Conservation (phyloP, 1,284 basidiomycete species). For the Ceratobasidium sp. region DNA sequence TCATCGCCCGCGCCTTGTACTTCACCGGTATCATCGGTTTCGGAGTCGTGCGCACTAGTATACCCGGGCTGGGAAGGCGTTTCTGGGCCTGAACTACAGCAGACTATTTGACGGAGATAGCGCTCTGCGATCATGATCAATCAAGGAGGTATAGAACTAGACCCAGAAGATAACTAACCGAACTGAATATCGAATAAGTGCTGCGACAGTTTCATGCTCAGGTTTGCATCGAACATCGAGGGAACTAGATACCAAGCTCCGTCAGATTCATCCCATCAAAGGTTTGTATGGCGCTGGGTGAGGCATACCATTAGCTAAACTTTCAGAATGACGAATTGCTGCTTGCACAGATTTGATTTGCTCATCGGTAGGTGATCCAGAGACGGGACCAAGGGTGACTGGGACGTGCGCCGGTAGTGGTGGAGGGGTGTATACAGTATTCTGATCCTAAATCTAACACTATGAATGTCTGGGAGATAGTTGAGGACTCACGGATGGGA, state of each 20-base stretch:
- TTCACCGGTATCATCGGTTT: no score
- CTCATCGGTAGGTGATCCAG: neutral
- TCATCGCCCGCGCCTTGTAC: neutral
- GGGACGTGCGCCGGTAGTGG: constrained; percentile 21
- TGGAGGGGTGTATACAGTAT: constrained; percentile 18
- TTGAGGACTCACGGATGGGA: neutral
- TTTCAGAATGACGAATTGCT: constrained; percentile 15
- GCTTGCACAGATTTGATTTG: constrained; percentile 14
- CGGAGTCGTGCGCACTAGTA: neutral
- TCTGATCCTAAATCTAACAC: neutral
- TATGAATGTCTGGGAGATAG: no score
- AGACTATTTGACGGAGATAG: neutral
- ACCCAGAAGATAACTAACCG: neutral
- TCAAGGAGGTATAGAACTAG: neutral
- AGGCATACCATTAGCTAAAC: constrained; percentile 10
- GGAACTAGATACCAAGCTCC: neutral
- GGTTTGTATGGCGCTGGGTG: neutral
- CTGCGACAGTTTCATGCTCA: constrained; percentile 33
- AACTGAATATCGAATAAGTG: constrained; percentile 24
- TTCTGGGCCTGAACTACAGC: neutral
- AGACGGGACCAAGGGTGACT: neutral
- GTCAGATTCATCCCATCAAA: neutral
- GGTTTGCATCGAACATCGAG: constrained; percentile 16
- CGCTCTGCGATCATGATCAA: neutral
- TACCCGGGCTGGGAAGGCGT: neutral